A percentile compares a stretch with the other conserved stretches of the same genome.
Conservation (phyloP, 78 protist genomes). For the Polysphondylium violaceum region DNA sequence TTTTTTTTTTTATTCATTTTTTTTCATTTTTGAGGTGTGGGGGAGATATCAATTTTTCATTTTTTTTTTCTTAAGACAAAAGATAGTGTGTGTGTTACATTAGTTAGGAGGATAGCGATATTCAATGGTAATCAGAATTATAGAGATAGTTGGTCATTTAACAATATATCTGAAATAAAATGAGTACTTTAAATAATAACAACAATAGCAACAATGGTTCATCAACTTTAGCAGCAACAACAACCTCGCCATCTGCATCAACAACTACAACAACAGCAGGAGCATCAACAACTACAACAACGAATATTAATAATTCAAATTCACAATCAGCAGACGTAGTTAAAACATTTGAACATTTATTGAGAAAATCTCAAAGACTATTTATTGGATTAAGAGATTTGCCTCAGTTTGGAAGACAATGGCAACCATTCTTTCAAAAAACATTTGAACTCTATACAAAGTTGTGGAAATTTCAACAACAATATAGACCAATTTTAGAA, state of each 20-base stretch:
- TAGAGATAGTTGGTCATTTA: too few relatives aligned
- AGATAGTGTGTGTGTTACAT: too few relatives aligned
- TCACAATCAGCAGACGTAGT: not conserved
- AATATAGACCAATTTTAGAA: constrained; percentile 58
- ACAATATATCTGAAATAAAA: too few relatives aligned
- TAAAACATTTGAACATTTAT: constrained; percentile 67
- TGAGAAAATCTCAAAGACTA: constrained; percentile 65
- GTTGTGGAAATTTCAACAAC: constrained; percentile 85
- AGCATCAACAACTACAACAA: not conserved
- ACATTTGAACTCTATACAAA: constrained; percentile 83
- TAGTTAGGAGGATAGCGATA: too few relatives aligned
- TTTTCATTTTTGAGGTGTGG: too few relatives aligned
- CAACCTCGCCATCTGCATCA: not conserved
- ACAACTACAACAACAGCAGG: not conserved
- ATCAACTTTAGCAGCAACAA: not conserved
- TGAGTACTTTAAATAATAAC: too few relatives aligned
- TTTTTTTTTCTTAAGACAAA: too few relatives aligned
- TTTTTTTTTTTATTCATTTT: too few relatives aligned
- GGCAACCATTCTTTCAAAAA: constrained; percentile 86
- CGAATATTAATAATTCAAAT: not conserved
- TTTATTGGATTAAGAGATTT: constrained; percentile 74
- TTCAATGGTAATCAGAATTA: too few relatives aligned
- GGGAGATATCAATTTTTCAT: too few relatives aligned
- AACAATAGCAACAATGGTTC: too few relatives aligned
- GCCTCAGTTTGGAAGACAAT: constrained; percentile 80